Conservation (phyloP, 169 alveolate genomes). For the Perkinsus chesapeaki region DNA sequence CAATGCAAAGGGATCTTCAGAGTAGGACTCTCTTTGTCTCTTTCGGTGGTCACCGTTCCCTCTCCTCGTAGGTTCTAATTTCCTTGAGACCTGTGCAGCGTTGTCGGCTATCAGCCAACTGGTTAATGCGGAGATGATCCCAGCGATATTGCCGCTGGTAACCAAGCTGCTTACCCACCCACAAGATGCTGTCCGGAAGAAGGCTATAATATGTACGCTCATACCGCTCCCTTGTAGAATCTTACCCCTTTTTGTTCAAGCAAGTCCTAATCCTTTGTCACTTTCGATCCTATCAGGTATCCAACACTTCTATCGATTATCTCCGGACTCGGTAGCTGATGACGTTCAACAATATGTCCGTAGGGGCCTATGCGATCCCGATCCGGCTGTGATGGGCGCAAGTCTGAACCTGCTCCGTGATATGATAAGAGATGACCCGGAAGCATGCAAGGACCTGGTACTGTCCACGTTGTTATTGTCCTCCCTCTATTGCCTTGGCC, state of each 20-base stretch:
- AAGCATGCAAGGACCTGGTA: slow-evolving; percentile 40
- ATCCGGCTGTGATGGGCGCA: slow-evolving; percentile 85
- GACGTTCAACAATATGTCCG: neutral
- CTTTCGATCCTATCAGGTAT: neutral
- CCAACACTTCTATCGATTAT: neutral
- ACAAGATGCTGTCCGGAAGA: slow-evolving; percentile 78
- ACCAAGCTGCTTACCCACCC: slow-evolving; percentile 62
- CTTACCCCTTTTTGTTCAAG: slow-evolving; percentile 46
- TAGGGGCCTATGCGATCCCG: slow-evolving; percentile 78
- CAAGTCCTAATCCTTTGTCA: slow-evolving; percentile 19
- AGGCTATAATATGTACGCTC: slow-evolving; percentile 60
- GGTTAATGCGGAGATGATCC: slow-evolving; percentile 69
- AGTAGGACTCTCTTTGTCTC: neutral
- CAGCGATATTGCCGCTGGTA: slow-evolving; percentile 71
- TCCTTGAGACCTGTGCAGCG: slow-evolving; percentile 78
- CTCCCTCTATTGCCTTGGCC: neutral
- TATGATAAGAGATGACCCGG: slow-evolving; percentile 27
- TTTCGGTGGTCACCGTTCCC: neutral
- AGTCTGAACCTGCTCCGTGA: slow-evolving; percentile 63
- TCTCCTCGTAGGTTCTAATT: slow-evolving; percentile 52
- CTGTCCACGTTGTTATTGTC: slow-evolving; percentile 18
- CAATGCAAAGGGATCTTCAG: slow-evolving; percentile 69
- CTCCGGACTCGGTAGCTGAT: neutral
- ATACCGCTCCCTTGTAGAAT: too few species aligned
- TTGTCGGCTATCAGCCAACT: slow-evolving; percentile 69